A percentile compares a stretch with the other conserved stretches of the same genome.
These are phyloP conservation scores for Fusarium decemcellulare DNA, from an alignment of 2,329 filamentous ascomycete species.

Conservation along the genomic window DNA sequence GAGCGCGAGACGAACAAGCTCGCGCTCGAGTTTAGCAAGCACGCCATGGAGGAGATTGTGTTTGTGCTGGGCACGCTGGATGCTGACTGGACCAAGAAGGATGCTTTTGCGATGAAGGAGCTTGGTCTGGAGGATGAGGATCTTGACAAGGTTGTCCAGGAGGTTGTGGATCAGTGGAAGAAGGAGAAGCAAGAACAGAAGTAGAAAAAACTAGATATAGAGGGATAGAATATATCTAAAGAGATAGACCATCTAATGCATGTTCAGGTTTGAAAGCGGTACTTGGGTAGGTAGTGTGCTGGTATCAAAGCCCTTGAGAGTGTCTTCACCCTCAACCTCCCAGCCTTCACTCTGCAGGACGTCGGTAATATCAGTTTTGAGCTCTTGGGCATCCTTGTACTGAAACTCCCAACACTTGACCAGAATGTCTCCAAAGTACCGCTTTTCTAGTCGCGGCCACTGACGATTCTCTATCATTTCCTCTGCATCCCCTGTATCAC, in stretches of 20 bases:
- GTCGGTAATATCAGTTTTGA: neutral
- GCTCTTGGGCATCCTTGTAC: neutral
- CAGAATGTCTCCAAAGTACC: conserved; percentile 1
- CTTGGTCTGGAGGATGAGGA: conserved; percentile 63
- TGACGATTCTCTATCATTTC: neutral
- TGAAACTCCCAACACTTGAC: conserved; percentile 8
- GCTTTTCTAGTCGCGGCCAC: neutral
- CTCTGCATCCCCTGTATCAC: neutral
- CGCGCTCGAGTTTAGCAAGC: conserved; percentile 50
- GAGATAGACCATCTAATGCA: too few species aligned
- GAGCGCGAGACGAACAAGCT: conserved; percentile 55
- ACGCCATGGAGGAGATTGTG: conserved; percentile 62
- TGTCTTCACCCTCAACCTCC: conserved; percentile 8
- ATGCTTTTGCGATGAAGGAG: conserved; percentile 63
- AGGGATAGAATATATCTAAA: neutral
- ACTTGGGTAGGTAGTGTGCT: too few species aligned
- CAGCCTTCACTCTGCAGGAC: neutral
- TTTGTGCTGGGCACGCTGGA: conserved; percentile 64
- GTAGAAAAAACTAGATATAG: neutral
- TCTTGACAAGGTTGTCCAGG: conserved; percentile 57
- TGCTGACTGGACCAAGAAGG: conserved; percentile 62
- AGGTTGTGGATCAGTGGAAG: conserved; percentile 48
- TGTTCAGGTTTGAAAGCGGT: too few species aligned
- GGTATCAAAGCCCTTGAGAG: conserved; percentile 5
- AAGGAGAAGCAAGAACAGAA: conserved; percentile 27